Evolutionary conservation across 345 rosid species (phyloP).

Genomic region (Xanthoceras sorbifolium): DNA sequence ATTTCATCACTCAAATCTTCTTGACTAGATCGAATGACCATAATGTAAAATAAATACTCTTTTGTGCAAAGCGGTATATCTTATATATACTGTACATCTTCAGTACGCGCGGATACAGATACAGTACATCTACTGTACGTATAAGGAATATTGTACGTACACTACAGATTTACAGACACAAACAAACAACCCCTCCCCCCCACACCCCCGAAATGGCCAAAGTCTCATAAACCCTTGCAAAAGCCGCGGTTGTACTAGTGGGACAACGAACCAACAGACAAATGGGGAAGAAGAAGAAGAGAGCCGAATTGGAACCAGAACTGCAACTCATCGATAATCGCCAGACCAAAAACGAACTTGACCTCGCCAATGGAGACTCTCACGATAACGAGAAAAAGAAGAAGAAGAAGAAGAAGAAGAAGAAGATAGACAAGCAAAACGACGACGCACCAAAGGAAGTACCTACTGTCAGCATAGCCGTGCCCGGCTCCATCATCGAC

Average conservation of each 20-base stretch:
- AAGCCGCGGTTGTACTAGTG: neutral
- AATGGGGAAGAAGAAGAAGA: constrained; percentile 74
- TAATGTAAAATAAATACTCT: too few relatives aligned
- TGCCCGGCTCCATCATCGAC: constrained; percentile 90
- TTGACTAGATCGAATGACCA: too few relatives aligned
- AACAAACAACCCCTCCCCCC: too few relatives aligned
- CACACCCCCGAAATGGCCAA: neutral
- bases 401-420: constrained; percentile 39
- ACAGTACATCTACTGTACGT: neutral
- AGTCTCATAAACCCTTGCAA: neutral
- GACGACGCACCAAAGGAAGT: constrained; percentile 30
- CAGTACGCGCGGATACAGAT: too few relatives aligned
- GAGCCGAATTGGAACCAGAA: constrained; percentile 25
- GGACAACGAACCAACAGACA: neutral
- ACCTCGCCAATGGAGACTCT: constrained; percentile 37
- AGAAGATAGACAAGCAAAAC: constrained; percentile 30
- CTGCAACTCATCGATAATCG: constrained; percentile 12
- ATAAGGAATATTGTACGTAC: neutral
- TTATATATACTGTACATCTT: too few relatives aligned
- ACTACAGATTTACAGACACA: neutral
- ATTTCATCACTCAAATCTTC: too few relatives aligned
- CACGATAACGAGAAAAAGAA: constrained; percentile 23
- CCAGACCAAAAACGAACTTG: constrained; percentile 23
- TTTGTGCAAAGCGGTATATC: too few relatives aligned
- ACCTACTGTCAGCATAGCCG: constrained; percentile 80